phyloP scores from a whole-genome alignment of 768 basidiomycete genomes.

The Russula sp. region DNA sequence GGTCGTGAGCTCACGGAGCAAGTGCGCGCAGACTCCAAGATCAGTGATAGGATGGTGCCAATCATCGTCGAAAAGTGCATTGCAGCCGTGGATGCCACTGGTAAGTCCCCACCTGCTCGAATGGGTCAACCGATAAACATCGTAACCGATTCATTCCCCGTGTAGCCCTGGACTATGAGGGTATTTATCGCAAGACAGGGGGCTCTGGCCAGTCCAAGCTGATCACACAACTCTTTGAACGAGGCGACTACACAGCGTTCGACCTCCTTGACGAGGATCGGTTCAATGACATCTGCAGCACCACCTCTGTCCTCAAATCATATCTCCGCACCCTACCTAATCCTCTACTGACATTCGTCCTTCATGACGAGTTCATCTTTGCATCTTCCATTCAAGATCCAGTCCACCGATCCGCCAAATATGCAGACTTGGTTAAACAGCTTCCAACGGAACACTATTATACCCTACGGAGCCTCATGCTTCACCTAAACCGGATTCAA shows the following conservation, averaged over 20 bases:
- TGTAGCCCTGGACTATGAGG: conserved; percentile 90
- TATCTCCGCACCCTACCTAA: conserved; percentile 93
- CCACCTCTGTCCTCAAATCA: conserved; percentile 94
- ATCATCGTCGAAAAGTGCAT: conserved; percentile 95
- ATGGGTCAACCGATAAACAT: background rate
- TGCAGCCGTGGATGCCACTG: conserved; percentile 82
- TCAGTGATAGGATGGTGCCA: conserved; percentile 66
- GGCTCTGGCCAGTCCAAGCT: conserved; percentile 88
- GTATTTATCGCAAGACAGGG: conserved; percentile 97
- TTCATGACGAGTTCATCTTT: conserved; percentile 86
- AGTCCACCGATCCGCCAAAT: conserved; percentile 51
- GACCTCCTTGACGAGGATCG: conserved; percentile 82
- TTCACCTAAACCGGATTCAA: conserved; percentile 80
- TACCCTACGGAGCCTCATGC: conserved; percentile 76
- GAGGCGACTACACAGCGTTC: conserved; percentile 85
- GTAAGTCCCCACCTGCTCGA: conserved; percentile 45
- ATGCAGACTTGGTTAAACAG: conserved; percentile 67
- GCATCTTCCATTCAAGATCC: conserved; percentile 70
- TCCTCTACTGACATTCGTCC: conserved; percentile 84
- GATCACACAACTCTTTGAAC: conserved; percentile 93
- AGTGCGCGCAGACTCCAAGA: conserved; percentile 61
- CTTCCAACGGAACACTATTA: conserved; percentile 87
- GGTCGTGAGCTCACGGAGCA: conserved; percentile 87
- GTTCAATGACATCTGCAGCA: conserved; percentile 96
- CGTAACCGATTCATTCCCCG: background rate